These are phyloP conservation scores for Orbilia quercus DNA, from an alignment of 2,329 filamentous ascomycete species.

Conservation along the genomic window DNA sequence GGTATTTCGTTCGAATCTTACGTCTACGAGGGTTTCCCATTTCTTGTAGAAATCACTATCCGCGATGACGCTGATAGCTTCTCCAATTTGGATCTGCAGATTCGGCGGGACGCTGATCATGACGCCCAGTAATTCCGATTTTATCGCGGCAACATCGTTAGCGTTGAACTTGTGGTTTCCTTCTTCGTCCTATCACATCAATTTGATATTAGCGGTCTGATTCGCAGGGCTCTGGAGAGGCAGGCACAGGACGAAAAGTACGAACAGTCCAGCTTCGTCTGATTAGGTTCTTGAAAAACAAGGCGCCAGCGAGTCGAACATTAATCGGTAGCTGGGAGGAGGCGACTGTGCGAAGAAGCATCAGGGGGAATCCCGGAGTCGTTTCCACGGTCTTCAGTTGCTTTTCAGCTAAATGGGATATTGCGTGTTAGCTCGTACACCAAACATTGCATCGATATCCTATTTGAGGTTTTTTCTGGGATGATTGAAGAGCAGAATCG, in stretches of 20 bases:
- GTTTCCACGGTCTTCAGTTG: conserved; percentile 84
- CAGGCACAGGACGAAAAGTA: conserved; percentile 53
- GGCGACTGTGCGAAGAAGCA: conserved; percentile 89
- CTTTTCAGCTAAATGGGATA: conserved; percentile 58
- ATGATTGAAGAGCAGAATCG: conserved; percentile 15
- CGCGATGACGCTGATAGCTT: conserved; percentile 95
- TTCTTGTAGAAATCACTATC: conserved; percentile 97
- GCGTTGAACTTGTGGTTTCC: conserved; percentile 87
- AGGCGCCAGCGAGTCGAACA: conserved; percentile 84
- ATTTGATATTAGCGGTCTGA: conserved; percentile 42
- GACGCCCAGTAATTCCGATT: conserved; percentile 91
- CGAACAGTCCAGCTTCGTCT: conserved; percentile 87
- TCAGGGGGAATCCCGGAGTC: conserved; percentile 87
- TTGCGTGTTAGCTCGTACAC: conserved; percentile 18
- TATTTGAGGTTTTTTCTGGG: no score
- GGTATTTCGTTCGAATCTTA: conserved; percentile 63
- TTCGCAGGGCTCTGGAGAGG: neutral
- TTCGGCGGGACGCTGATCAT: conserved; percentile 92
- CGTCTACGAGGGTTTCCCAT: conserved; percentile 94
- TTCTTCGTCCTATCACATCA: conserved; percentile 77
- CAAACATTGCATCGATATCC: neutral
- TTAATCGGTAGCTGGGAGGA: conserved; percentile 77
- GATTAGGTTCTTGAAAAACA: conserved; percentile 99
- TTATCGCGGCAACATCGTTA: conserved; percentile 89
- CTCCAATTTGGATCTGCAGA: conserved; percentile 92